Percentiles rank a stretch among this genome's conserved stretches.
Conservation (phyloP, 2,329 filamentous ascomycete species). For the Colletotrichum falcatum region DNA sequence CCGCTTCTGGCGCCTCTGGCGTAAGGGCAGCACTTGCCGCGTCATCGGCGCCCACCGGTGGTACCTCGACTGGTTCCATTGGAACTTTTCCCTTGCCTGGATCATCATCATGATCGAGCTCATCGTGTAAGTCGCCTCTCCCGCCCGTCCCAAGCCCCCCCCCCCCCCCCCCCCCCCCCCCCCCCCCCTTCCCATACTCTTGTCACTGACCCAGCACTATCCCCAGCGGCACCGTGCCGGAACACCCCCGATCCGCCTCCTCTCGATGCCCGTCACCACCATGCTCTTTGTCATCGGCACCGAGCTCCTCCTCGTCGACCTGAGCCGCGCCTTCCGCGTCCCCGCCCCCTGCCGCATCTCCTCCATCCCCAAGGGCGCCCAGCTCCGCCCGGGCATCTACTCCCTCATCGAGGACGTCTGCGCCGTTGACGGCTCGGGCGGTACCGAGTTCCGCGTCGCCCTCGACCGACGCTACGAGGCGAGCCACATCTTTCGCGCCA, state of each 20-base stretch:
- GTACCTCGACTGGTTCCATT: slow-evolving; percentile 68
- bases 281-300: slow-evolving; percentile 65
- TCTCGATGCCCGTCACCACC: slow-evolving; percentile 63
- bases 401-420: slow-evolving; percentile 65
- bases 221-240: slow-evolving; percentile 41
- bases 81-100: slow-evolving; percentile 67
- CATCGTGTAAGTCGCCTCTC: slow-evolving; percentile 54
- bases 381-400: slow-evolving; percentile 65
- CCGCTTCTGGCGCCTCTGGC: slow-evolving; percentile 64
- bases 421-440: slow-evolving; percentile 64
- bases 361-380: slow-evolving; percentile 61
- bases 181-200: neutral
- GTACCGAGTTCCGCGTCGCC: slow-evolving; percentile 63
- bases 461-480: slow-evolving; percentile 65
- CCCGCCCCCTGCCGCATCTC: slow-evolving; percentile 63
- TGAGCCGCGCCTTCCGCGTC: slow-evolving; percentile 57
- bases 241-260: slow-evolving; percentile 57
- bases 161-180: neutral
- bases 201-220: slow-evolving; percentile 4
- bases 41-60: slow-evolving; percentile 50
- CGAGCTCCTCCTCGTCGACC: slow-evolving; percentile 62
- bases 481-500: slow-evolving; percentile 63
- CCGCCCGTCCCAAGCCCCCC: no score
- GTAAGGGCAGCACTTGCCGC: slow-evolving; percentile 63
- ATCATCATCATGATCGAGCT: slow-evolving; percentile 68